phyloP scores from a whole-genome alignment of 1,139 yeast species.

The Zygosaccharomyces sapae region DNA sequence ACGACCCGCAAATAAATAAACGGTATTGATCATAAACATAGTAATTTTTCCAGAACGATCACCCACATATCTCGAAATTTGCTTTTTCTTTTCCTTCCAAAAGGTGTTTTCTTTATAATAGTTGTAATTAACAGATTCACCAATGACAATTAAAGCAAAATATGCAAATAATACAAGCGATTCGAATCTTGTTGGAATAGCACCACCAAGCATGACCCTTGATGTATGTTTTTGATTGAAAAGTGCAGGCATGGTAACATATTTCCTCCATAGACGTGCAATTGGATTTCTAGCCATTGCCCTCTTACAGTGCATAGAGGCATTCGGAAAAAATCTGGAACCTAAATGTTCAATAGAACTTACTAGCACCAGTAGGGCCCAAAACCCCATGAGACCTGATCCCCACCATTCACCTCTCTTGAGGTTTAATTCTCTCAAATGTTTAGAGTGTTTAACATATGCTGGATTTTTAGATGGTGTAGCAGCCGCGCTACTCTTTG shows the following conservation, averaged over 20 bases:
- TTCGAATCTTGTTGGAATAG: slow-evolving; percentile 64
- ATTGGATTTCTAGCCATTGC: slow-evolving; percentile 34
- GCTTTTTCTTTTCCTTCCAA: slow-evolving; percentile 40
- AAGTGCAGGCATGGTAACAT: slow-evolving; percentile 47
- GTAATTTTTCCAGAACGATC: slow-evolving; percentile 55
- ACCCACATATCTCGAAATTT: slow-evolving; percentile 52
- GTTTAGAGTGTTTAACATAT: background rate
- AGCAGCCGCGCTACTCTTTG: too few species aligned
- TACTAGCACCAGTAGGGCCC: slow-evolving; percentile 45
- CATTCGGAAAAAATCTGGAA: slow-evolving; percentile 18
- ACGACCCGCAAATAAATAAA: slow-evolving; percentile 57
- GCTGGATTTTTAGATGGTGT: background rate
- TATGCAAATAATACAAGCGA: slow-evolving; percentile 47
- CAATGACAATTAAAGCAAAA: slow-evolving; percentile 43
- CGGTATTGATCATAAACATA: slow-evolving; percentile 44
- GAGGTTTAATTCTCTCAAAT: too few species aligned
- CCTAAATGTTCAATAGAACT: slow-evolving; percentile 42
- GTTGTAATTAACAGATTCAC: slow-evolving; percentile 42
- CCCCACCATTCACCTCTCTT: slow-evolving; percentile 48
- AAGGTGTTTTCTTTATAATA: slow-evolving; percentile 42
- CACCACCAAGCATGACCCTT: slow-evolving; percentile 14
- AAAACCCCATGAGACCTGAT: slow-evolving; percentile 45
- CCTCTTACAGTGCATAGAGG: slow-evolving; percentile 35
- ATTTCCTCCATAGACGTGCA: slow-evolving; percentile 43
- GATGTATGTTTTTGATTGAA: slow-evolving; percentile 33